Conservation (phyloP, 139 green algal genomes). For the Coelastrella sp. region DNA sequence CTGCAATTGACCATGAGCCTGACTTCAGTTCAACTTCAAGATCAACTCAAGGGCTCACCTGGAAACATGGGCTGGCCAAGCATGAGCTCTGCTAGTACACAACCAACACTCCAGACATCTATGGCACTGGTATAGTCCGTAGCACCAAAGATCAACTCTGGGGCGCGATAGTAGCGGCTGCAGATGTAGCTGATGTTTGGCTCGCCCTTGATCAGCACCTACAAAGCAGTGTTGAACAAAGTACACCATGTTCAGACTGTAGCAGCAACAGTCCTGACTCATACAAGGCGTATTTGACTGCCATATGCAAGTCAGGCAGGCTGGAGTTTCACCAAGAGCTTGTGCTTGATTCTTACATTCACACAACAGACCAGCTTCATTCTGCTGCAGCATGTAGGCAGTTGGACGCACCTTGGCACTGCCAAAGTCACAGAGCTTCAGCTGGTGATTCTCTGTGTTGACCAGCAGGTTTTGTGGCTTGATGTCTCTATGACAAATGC, state of each 20-base stretch:
- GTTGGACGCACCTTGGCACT: conserved; percentile 85
- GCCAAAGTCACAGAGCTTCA: conserved; percentile 99
- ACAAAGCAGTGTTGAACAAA: neutral
- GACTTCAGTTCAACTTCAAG: neutral
- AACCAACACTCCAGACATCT: conserved; percentile 98
- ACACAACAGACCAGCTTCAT: no score
- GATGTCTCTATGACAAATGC: conserved; percentile 96
- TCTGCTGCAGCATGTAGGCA: neutral
- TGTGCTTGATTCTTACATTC: no score
- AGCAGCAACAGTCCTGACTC: no score
- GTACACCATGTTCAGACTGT: no score
- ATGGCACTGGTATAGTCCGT: conserved; percentile 98
- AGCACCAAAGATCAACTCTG: conserved; percentile 99
- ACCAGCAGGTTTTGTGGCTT: conserved; percentile 98
- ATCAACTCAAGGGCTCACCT: neutral
- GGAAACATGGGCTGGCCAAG: conserved; percentile 93
- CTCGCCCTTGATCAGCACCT: conserved; percentile 88
- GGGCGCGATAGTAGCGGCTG: conserved; percentile 93
- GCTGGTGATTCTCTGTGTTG: conserved; percentile 91
- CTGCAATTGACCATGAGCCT: no score
- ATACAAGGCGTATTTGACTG: neutral
- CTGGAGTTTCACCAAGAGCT: neutral
- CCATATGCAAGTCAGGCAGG: neutral
- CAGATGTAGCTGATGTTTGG: conserved; percentile 99
- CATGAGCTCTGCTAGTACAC: conserved; percentile 98